Conservation (phyloP, 306 rosid species). For the Crataegus laevigata region DNA sequence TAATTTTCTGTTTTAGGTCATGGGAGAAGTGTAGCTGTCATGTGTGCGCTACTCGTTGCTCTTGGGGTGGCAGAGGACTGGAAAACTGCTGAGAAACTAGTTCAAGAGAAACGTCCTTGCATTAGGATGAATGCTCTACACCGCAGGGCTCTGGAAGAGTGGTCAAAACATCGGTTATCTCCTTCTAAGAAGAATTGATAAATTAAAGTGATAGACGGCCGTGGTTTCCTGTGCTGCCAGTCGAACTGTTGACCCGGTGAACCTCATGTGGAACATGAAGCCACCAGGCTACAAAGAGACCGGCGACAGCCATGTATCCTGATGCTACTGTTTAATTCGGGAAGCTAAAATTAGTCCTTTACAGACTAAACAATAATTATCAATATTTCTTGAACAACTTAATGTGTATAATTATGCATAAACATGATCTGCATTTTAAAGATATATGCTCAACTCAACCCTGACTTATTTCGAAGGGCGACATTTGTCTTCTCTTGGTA, state of each 20-base stretch:
- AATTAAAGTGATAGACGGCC: constrained; percentile 3
- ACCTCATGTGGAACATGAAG: too few relatives aligned
- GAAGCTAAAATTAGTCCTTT: not conserved
- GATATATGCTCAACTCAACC: too few relatives aligned
- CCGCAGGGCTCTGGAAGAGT: constrained; percentile 68
- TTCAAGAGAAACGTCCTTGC: constrained; percentile 59
- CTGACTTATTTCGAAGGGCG: too few relatives aligned
- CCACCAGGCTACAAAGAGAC: too few relatives aligned
- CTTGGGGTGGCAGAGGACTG: constrained; percentile 76
- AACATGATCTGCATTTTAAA: too few relatives aligned
- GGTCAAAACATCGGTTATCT: constrained; percentile 69
- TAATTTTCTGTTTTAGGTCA: constrained; percentile 43
- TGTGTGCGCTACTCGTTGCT: constrained; percentile 86
- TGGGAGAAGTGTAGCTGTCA: constrained; percentile 91
- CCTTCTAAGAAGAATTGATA: constrained; percentile 30
- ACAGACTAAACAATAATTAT: too few relatives aligned
- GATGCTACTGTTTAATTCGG: not conserved
- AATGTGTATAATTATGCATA: too few relatives aligned
- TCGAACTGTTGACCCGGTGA: too few relatives aligned
- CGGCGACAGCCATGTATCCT: not conserved
- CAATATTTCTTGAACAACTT: too few relatives aligned
- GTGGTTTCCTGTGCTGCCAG: constrained; percentile 14
- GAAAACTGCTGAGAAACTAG: constrained; percentile 79
- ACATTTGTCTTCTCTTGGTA: too few relatives aligned
- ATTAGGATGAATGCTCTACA: constrained; percentile 77